A percentile compares a stretch with the other conserved stretches of the same genome.
These are phyloP conservation scores for Candida bentonensis DNA, from an alignment of 805 yeast species.

Conservation along the genomic window DNA sequence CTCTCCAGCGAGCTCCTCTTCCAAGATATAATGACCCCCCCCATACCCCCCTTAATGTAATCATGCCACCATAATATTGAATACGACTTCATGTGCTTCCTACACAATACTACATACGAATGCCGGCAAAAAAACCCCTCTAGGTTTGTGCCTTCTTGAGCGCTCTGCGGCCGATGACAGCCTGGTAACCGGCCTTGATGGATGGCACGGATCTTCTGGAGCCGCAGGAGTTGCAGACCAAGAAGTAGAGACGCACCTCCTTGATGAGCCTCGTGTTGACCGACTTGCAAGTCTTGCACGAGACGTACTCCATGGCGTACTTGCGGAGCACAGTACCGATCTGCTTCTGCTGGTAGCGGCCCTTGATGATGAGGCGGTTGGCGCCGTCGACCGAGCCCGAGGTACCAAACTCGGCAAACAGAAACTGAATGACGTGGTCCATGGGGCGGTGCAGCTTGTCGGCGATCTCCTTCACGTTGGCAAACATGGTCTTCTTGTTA, in stretches of 20 bases:
- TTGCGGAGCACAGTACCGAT: slow-evolving; percentile 93
- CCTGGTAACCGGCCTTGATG: slow-evolving; percentile 99
- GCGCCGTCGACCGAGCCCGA: slow-evolving; percentile 98
- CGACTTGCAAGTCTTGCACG: slow-evolving; percentile 97
- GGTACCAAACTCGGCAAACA: slow-evolving; percentile 98
- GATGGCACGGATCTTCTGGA: slow-evolving; percentile 93
- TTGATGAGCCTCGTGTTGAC: slow-evolving; percentile 92
- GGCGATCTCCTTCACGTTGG: slow-evolving; percentile 89
- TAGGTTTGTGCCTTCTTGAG: not conserved
- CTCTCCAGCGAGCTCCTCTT: no score
- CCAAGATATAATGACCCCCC: no score
- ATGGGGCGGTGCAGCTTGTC: slow-evolving; percentile 91
- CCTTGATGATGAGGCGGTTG: slow-evolving; percentile 91
- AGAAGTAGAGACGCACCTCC: slow-evolving; percentile 94
- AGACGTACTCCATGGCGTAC: slow-evolving; percentile 92
- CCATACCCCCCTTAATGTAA: no score
- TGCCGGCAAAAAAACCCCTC: not conserved
- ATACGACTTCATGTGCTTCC: no score
- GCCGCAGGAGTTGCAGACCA: slow-evolving; percentile 97
- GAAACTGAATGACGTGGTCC: slow-evolving; percentile 90
- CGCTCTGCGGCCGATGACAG: slow-evolving; percentile 27
- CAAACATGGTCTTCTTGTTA: slow-evolving; percentile 86
- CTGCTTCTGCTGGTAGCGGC: slow-evolving; percentile 96
- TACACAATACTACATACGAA: no score
- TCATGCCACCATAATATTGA: no score